Evolutionary conservation across 148 eudicot genomes (phyloP).

Genomic region (Dianthus caryophyllus): DNA sequence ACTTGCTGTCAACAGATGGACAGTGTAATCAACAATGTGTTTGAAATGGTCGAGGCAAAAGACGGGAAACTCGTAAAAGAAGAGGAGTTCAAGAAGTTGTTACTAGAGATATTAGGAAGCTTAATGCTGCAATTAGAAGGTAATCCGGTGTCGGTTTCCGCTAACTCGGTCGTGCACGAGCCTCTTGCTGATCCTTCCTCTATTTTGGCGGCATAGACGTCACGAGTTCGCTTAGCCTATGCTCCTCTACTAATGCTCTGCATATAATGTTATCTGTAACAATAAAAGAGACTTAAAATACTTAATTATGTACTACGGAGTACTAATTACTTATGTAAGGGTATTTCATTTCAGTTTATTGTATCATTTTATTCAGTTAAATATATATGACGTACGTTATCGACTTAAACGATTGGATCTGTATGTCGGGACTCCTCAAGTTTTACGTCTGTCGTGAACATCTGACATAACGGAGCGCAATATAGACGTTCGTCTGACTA

Average conservation of each 20-base stretch:
- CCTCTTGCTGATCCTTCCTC: slow-evolving; percentile 61
- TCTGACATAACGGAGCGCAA: background rate
- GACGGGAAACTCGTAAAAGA: slow-evolving; percentile 68
- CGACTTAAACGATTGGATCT: slow-evolving; percentile 68
- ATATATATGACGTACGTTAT: slow-evolving; percentile 21
- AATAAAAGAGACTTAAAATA: slow-evolving; percentile 10
- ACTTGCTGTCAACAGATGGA: slow-evolving; percentile 49
- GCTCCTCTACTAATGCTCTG: background rate
- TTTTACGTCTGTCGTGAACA: background rate
- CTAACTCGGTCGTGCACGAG: slow-evolving; percentile 86
- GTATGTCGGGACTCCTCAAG: slow-evolving; percentile 43
- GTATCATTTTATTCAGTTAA: background rate
- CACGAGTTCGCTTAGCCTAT: slow-evolving; percentile 1
- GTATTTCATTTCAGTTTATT: background rate
- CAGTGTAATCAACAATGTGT: slow-evolving; percentile 32
- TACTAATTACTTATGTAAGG: background rate
- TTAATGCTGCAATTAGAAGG: slow-evolving; percentile 79
- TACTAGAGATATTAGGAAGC: slow-evolving; percentile 66
- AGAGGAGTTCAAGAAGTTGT: slow-evolving; percentile 80
- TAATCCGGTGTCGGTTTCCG: slow-evolving; percentile 53
- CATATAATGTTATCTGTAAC: slow-evolving; percentile 1
- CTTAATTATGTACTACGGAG: background rate
- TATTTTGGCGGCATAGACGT: slow-evolving; percentile 45
- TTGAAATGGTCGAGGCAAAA: slow-evolving; percentile 59
- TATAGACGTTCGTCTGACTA: background rate